Evolutionary conservation across 192 early-diverging fungal species (phyloP).

Genomic region (Podila verticillata): DNA sequence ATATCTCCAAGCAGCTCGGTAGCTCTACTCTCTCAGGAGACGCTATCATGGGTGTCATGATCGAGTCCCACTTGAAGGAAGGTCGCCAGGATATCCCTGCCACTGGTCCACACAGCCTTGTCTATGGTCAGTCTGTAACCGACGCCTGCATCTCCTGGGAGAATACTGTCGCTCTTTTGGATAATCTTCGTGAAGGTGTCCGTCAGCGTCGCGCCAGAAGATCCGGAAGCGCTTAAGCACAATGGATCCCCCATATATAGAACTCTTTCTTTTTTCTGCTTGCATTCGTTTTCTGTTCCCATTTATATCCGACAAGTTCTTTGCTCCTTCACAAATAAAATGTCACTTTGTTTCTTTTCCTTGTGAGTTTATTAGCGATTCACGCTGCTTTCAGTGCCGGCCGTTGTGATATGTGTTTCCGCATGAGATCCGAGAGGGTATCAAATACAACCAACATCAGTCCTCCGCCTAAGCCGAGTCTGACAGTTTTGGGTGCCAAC

Average conservation of each 20-base stretch:
- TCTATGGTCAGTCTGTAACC: conserved; percentile 92
- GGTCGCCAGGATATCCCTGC: conserved; percentile 83
- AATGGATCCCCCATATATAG: background rate
- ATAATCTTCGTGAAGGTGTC: conserved; percentile 78
- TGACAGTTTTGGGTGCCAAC: conserved; percentile 85
- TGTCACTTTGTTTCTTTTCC: too few species aligned
- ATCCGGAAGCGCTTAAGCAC: conserved; percentile 33
- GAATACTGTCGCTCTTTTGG: conserved; percentile 81
- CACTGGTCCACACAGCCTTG: conserved; percentile 76
- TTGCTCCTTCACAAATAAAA: too few species aligned
- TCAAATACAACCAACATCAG: conserved; percentile 88
- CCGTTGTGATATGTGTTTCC: conserved; percentile 59
- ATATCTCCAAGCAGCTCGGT: conserved; percentile 65
- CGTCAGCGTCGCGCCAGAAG: conserved; percentile 65
- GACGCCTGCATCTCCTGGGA: conserved; percentile 96
- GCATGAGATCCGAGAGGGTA: conserved; percentile 78
- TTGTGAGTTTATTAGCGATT: too few species aligned
- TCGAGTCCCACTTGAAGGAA: conserved; percentile 92
- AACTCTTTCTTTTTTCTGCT: background rate
- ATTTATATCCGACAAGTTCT: too few species aligned
- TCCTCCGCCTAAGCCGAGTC: conserved; percentile 86
- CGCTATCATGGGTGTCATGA: conserved; percentile 94
- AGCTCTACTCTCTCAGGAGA: conserved; percentile 71
- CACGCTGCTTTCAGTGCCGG: background rate
- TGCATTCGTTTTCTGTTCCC: too few species aligned